Conservation (phyloP, 106 monocot species). For the Narthecium ossifragum region DNA sequence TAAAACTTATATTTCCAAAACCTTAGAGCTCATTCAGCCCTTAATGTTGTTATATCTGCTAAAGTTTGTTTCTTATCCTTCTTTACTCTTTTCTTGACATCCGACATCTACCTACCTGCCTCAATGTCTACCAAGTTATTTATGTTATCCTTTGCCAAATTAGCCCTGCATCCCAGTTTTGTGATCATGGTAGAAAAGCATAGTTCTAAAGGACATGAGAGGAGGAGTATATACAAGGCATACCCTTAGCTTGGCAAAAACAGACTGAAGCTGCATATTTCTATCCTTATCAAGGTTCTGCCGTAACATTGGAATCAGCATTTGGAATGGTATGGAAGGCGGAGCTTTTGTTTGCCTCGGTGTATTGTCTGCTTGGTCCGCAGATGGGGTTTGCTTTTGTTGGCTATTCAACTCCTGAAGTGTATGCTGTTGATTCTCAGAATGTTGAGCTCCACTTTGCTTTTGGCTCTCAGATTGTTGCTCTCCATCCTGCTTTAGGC, state of each 20-base stretch:
- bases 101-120: no score
- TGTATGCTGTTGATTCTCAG: slow-evolving; percentile 24
- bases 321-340: slow-evolving; percentile 56
- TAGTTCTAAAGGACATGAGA: no score
- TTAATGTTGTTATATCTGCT: no score
- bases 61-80: no score
- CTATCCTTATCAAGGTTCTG: slow-evolving; percentile 83
- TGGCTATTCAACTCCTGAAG: slow-evolving; percentile 29
- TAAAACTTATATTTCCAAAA: no score
- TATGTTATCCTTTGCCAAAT: no score
- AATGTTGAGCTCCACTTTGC: no score
- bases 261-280: slow-evolving; percentile 61
- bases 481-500: slow-evolving; percentile 20
- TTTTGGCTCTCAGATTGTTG: slow-evolving; percentile 10
- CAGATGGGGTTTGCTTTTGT: slow-evolving; percentile 37
- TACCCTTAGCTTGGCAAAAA: slow-evolving; percentile 69
- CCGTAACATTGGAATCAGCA: slow-evolving; percentile 64
- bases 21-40: no score
- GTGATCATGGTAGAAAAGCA: no score
- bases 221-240: not conserved
- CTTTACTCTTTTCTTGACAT: no score
- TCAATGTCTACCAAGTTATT: no score
- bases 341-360: slow-evolving; percentile 25
- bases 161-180: no score
- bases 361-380: slow-evolving; percentile 36